phyloP scores from a whole-genome alignment of 352 stramenopile genomes.

The Pythium grandisporangium region DNA sequence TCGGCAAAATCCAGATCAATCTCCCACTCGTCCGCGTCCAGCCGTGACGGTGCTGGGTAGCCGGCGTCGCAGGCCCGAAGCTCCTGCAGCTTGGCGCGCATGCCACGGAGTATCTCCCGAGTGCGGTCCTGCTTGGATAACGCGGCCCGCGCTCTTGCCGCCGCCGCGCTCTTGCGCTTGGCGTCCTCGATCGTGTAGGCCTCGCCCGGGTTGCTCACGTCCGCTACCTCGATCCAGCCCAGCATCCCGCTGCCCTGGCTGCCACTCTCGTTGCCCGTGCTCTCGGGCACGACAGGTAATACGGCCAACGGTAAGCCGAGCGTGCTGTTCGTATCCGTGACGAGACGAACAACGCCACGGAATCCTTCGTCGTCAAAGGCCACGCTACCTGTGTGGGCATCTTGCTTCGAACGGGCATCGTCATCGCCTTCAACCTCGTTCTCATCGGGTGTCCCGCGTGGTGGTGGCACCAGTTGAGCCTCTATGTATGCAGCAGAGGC shows the following conservation, averaged over 20 bases:
- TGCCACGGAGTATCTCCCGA: constrained; percentile 67
- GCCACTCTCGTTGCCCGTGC: no score
- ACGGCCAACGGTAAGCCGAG: constrained; percentile 15
- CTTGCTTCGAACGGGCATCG: no score
- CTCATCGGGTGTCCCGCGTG: background rate
- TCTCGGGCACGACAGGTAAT: constrained; percentile 6
- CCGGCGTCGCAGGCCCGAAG: constrained; percentile 47
- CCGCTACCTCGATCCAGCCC: constrained; percentile 35
- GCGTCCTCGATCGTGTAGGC: constrained; percentile 91
- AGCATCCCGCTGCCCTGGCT: constrained; percentile 12
- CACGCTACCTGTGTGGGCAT: no score
- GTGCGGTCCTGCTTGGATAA: constrained; percentile 85
- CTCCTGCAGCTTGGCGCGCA: constrained; percentile 74
- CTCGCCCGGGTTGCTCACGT: constrained; percentile 57
- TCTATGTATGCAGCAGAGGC: constrained; percentile 70
- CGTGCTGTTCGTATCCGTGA: constrained; percentile 24
- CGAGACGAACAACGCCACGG: constrained; percentile 34
- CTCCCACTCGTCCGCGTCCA: constrained; percentile 75
- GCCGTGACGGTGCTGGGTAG: constrained; percentile 36
- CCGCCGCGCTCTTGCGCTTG: constrained; percentile 86
- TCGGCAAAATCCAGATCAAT: constrained; percentile 85
- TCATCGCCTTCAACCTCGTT: no score
- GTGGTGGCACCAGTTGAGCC: constrained; percentile 21
- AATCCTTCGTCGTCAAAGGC: constrained; percentile 47
- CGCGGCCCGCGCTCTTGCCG: constrained; percentile 42